A percentile compares a stretch with the other conserved stretches of the same genome.
phyloP scores from a whole-genome alignment of 176 grass and related monocot genomes.

The Microstegium vimineum region DNA sequence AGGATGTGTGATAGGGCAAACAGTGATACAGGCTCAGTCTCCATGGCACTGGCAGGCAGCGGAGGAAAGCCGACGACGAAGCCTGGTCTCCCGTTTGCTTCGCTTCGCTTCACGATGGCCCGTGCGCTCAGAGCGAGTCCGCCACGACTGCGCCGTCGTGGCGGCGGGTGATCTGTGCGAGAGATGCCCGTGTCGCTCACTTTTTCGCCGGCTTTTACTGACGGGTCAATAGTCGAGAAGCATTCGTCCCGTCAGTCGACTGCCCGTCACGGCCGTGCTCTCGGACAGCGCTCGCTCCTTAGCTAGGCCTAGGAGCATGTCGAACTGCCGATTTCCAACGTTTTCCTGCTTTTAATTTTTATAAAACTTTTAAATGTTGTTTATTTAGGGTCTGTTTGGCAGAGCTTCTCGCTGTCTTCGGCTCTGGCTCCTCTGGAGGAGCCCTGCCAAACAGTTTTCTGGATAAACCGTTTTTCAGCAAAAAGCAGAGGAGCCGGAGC shows the following conservation, averaged over 20 bases:
- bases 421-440: too few relatives aligned
- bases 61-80: background rate
- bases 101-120: background rate
- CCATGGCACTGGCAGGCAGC: background rate
- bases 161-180: background rate
- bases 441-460: too few relatives aligned
- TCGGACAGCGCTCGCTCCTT: too few relatives aligned
- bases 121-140: background rate
- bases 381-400: too few relatives aligned
- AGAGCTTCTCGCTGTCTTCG: too few relatives aligned
- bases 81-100: background rate
- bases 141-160: slow-evolving; percentile 15
- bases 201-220: background rate
- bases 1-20: background rate
- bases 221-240: background rate
- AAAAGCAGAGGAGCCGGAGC: too few relatives aligned
- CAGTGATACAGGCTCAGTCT: slow-evolving; percentile 16
- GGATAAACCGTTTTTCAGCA: too few relatives aligned
- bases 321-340: too few relatives aligned
- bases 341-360: too few relatives aligned
- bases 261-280: too few relatives aligned
- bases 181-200: background rate
- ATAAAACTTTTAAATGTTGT: too few relatives aligned
- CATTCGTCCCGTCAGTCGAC: background rate
- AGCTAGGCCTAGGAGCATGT: too few relatives aligned